Base-by-base conservation (phyloP, 1,139 yeast genomes). In the Geotrichum histeridarum region DNA sequence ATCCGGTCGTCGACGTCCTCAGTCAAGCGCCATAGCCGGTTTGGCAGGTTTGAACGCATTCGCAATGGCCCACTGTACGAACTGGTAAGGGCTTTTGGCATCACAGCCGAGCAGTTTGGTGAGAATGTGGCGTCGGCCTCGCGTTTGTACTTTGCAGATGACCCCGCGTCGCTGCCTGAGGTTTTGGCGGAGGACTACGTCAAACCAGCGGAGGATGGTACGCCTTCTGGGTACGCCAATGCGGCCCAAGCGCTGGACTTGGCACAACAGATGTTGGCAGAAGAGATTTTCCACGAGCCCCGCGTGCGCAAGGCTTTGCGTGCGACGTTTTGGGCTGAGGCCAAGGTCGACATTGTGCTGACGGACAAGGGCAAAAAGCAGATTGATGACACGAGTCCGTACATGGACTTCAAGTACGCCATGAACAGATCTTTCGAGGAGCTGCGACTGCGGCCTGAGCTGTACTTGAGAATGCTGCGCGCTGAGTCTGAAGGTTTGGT, bases 361-460 rank as follows among this genome's bases (percentile, higher is more conserved):
- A 91, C 98, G 0, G 95, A 90, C 60, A 90, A 88, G 71, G 99
- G 99, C 58, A 81, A 81, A 63, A 76, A 81, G 48, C 82, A 85
- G 60, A 93, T 93, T 59, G 95, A 86, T 61, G 83, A 80, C 55
- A 83, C 83, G 59, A 84, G 93, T 59, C 86, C 93, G 1, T 91
- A 83, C 64, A 89, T 86, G 57, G 96, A 89, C 65, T 84, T 94
- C 72, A 94, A 93, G 68, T 94, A 93, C 69, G 95, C 96, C 15
- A 79, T 82, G 54, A 86, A 89, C 69, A 79, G 94, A 64, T 77
- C 88, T 1, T 84, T 93, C 9, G 78, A 79, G 9, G 93, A 90
- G 57, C 79, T 94, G 63, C 79, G 81, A 3, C 76, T 76, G 45
- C 77, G 81, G 52, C 98, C 99, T 0, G 95, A 89, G 64, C 74